These are phyloP conservation scores for Starmera amethionina DNA, from an alignment of 805 yeast species.

Conservation along the genomic window DNA sequence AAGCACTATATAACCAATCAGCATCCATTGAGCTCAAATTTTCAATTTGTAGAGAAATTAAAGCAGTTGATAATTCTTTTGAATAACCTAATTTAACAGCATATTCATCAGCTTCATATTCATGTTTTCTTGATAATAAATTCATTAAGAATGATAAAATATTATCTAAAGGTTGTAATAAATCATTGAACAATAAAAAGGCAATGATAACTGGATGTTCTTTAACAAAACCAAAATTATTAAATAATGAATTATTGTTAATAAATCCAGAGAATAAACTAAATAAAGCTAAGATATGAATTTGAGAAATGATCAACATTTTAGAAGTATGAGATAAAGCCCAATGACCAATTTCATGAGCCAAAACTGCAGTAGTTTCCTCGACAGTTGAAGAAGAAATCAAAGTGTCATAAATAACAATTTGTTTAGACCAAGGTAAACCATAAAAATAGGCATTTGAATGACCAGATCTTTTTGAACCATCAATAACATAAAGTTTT, in stretches of 20 bases:
- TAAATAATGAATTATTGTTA: slow-evolving; percentile 67
- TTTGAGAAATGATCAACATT: slow-evolving; percentile 55
- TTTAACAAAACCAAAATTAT: slow-evolving; percentile 62
- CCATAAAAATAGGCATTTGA: slow-evolving; percentile 97
- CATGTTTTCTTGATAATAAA: slow-evolving; percentile 72
- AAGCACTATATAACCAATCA: slow-evolving; percentile 82
- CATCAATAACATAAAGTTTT: slow-evolving; percentile 83
- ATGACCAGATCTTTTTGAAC: slow-evolving; percentile 94
- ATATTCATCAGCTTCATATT: slow-evolving; percentile 86
- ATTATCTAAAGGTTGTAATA: slow-evolving; percentile 70
- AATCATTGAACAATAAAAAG: slow-evolving; percentile 66
- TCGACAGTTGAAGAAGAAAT: slow-evolving; percentile 65
- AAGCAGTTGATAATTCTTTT: slow-evolving; percentile 55
- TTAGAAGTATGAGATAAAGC: slow-evolving; percentile 78
- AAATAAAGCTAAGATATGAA: slow-evolving; percentile 55
- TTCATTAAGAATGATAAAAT: slow-evolving; percentile 57
- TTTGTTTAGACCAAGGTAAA: slow-evolving; percentile 93
- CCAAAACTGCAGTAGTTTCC: slow-evolving; percentile 89
- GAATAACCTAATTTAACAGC: slow-evolving; percentile 72
- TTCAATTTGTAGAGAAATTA: slow-evolving; percentile 68
- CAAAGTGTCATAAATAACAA: slow-evolving; percentile 88
- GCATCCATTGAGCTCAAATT: slow-evolving; percentile 83
- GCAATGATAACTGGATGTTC: slow-evolving; percentile 74
- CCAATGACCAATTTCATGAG: slow-evolving; percentile 99
- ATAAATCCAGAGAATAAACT: slow-evolving; percentile 72